Evolutionary conservation across 805 yeast species (phyloP), one percentile per base, ranked within the genome.

Genomic region (Candida manassasensis): DNA sequence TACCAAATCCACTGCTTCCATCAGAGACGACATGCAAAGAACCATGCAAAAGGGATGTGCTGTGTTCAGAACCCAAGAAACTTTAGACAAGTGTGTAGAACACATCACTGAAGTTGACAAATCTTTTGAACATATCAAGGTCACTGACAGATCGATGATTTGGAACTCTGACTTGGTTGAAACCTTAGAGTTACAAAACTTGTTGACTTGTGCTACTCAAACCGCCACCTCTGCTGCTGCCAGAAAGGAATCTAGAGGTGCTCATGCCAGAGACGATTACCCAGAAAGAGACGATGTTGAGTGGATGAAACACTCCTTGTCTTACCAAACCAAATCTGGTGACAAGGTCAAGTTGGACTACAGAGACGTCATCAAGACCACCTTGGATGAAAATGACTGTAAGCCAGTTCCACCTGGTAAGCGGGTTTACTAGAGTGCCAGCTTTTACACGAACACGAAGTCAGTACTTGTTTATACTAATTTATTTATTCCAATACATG

Each of bases 91-190:
- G 48, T 96, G 98, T 80, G 96, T 90, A 33, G 67, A 63, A 51
- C 79, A 81, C 51, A 86, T 90, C 56, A 69, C 68, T 42, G 76
- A 63, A 39, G 85, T 90, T 47, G 97, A 89, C 67, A 69, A 74
- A 50, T 63, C 82, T 22, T 83, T 86, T 56, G 65, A 62, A 28
- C 79, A 85, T 54, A 81, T 90, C 45, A 84, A 84, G 59, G 87
- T 95, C 44, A 77, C 89, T 45, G 98, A 90, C 64, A 81, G 96
- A 70, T 87, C 96, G 11, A 87, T 93, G 97, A 89, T 90, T 58
- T 90, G 98, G 98, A 90, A 90, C 76, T 81, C 95, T 34, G 98
- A 90, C 63, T 73, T 90, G 59, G 95, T 89, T 35, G 98, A 90
- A 73, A 85, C 97, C 37, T 73, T 93, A 52, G 98, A 90, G 68